phyloP scores from a whole-genome alignment of 306 rosid species.

The Cucurbita ficifolia region DNA sequence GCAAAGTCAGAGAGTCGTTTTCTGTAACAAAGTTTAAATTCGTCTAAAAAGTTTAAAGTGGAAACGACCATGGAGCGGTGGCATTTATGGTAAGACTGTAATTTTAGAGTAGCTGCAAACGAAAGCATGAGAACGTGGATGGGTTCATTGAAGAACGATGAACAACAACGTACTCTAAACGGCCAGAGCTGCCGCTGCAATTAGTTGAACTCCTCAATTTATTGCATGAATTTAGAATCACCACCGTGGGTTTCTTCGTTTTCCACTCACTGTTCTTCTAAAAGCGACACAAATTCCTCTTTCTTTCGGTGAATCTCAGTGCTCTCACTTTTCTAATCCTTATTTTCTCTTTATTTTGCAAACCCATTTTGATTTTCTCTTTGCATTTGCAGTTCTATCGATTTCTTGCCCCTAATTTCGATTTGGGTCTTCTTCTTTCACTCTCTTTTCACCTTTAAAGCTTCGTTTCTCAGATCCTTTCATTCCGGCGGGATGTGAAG shows the following conservation, averaged over 20 bases:
- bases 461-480: constrained; percentile 3
- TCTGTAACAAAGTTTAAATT: no score
- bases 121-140: background rate
- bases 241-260: background rate
- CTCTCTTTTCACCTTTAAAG: background rate
- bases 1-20: no score
- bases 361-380: background rate
- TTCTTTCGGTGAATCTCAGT: background rate
- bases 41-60: no score
- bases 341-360: background rate
- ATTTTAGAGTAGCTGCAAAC: background rate
- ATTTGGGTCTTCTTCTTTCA: background rate
- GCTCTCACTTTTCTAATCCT: background rate
- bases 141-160: background rate
- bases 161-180: background rate
- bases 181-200: background rate
- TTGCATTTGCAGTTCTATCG: background rate
- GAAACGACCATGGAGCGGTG: background rate
- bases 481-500: background rate
- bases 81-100: background rate
- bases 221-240: background rate
- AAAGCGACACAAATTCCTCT: background rate
- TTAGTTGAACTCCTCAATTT: background rate
- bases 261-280: background rate
- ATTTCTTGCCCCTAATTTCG: background rate